These are phyloP conservation scores for Pistacia vera DNA, from an alignment of 345 rosid genomes.

Conservation along the genomic window DNA sequence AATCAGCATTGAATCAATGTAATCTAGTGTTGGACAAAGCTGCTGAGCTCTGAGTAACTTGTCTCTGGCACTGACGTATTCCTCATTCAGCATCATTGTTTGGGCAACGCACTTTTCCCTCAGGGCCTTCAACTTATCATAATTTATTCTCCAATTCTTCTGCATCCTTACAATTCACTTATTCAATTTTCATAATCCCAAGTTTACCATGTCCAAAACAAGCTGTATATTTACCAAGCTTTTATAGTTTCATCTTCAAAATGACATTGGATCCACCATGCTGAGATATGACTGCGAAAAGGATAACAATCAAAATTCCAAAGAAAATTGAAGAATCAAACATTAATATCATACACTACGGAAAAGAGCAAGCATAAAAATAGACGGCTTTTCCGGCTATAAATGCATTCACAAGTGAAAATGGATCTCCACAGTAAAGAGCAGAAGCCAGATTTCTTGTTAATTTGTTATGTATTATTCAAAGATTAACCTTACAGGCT, in stretches of 20 bases:
- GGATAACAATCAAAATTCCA: neutral
- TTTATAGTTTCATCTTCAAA: neutral
- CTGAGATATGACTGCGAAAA: neutral
- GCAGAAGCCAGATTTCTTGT: neutral
- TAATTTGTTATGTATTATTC: too few relatives aligned
- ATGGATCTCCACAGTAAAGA: neutral
- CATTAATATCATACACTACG: neutral
- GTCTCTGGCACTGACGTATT: slow-evolving; percentile 22
- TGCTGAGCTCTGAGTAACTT: slow-evolving; percentile 19
- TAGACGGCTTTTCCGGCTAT: neutral
- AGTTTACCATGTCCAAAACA: neutral
- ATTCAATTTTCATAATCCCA: neutral
- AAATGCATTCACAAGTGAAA: neutral
- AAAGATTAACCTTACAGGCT: too few relatives aligned
- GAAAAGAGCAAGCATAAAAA: neutral
- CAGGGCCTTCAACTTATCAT: neutral
- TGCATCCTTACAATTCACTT: neutral
- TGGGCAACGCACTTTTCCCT: slow-evolving; percentile 12
- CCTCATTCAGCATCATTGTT: slow-evolving; percentile 11
- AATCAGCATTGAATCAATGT: slow-evolving; percentile 19
- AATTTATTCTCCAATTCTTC: slow-evolving; percentile 4
- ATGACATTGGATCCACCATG: neutral
- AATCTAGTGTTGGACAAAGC: slow-evolving; percentile 23
- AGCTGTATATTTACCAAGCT: neutral
- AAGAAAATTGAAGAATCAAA: neutral